Base-by-base conservation (phyloP, 768 basidiomycete species). In the Phylloporus scabripes region DNA sequence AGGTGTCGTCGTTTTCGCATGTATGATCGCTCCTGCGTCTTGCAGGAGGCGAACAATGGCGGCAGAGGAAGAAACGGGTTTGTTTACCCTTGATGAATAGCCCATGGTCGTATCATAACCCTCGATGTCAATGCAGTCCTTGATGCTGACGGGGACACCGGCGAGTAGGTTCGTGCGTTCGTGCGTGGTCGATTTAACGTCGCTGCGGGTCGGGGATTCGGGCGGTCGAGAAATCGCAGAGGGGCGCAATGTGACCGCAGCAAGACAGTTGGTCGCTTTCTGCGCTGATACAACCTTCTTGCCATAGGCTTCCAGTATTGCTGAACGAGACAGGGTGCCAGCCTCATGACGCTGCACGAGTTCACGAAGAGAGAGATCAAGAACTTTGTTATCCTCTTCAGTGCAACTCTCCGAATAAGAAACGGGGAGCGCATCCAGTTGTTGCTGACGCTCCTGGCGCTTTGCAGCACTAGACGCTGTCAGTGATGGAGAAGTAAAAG, bases 121-220 rank as follows among this genome's bases (percentile, higher is more conserved):
- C 36, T 65, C 63, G 43, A 80, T 56, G 53, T 74, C 64, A 50
- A 76, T 63, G 42, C 63, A 69, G 56, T 80, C 78, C 54, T 80
- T 80, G 53, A 80, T 34, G 43, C 74, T 74, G 49, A 80, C 62
- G 5, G 71, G 76, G 1, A 79, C 69, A 18, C 78, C 78, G 14
- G 74, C 68, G 10, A 80, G 63, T 0, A 68, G 57, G 9, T 52
- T 57, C 1, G 37, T 7, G n/a, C 31, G 40, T 28, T 41, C 58
- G 7, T 31, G 46, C 20, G 21, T 10, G 20, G 11, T 18, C 0
- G 40, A 44, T 20, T 48, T 48, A 5, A 40, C 38, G 10, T 52
- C 59, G n/a, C 32, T 49, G 6, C 34, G 39, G 1, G 55, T 50
- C 0, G 56, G 51, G 7, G 49, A 63, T 26, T 12, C 37, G 4